Evolutionary conservation across 2,329 filamentous ascomycete species (phyloP).

Genomic region (Aspergillus unguis): DNA sequence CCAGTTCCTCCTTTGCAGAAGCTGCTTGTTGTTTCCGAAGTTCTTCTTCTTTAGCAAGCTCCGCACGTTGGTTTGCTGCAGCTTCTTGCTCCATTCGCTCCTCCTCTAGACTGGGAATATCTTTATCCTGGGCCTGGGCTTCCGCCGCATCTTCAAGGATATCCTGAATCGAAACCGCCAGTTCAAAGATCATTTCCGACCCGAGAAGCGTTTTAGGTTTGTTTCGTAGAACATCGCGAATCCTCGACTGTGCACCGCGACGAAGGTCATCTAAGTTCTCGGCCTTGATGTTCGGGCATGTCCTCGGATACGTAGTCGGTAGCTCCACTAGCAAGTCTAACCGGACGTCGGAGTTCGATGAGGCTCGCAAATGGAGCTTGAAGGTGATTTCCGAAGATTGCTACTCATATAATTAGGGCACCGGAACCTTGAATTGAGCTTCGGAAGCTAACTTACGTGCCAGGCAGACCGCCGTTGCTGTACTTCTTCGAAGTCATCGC

Average conservation of each 20-base stretch:
- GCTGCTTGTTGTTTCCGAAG: constrained; percentile 41
- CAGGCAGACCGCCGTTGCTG: constrained; percentile 70
- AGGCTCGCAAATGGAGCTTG: constrained; percentile 72
- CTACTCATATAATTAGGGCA: constrained; percentile 38
- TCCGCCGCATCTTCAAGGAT: constrained; percentile 82
- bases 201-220: constrained; percentile 64
- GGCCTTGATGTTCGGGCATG: constrained; percentile 68
- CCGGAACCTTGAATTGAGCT: background rate
- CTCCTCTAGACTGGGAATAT: constrained; percentile 82
- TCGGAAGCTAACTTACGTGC: constrained; percentile 61
- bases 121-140: constrained; percentile 68
- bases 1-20: constrained; percentile 40
- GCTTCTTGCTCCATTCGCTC: constrained; percentile 82
- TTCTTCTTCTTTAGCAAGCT: constrained; percentile 51
- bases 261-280: constrained; percentile 64
- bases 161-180: constrained; percentile 60
- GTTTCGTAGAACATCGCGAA: constrained; percentile 65
- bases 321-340: constrained; percentile 74
- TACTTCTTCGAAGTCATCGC: constrained; percentile 78
- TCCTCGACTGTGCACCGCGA: constrained; percentile 67
- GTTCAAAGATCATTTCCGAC: constrained; percentile 63
- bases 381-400: constrained; percentile 78
- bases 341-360: constrained; percentile 67
- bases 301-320: constrained; percentile 88
- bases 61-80: constrained; percentile 56